These are phyloP conservation scores for Termitomyces sp. DNA, from an alignment of 768 basidiomycete genomes.

Conservation along the genomic window DNA sequence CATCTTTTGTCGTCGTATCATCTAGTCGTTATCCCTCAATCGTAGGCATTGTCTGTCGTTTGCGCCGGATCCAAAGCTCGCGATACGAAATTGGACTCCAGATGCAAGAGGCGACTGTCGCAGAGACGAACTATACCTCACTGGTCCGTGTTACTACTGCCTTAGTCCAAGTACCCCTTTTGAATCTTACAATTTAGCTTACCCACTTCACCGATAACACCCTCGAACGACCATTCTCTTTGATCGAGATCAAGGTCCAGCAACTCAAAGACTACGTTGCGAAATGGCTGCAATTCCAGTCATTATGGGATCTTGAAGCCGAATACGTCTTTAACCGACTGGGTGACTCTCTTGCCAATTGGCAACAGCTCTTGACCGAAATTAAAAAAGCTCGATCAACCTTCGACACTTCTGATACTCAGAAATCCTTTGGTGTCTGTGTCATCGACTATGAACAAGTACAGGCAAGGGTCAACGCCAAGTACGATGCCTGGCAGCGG, in stretches of 20 bases:
- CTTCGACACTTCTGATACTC: conserved; percentile 94
- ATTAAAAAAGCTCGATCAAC: conserved; percentile 96
- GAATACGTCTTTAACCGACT: conserved; percentile 95
- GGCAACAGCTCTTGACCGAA: conserved; percentile 94
- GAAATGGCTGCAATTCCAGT: conserved; percentile 99
- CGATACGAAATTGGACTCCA: conserved; percentile 96
- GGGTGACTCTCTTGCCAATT: conserved; percentile 87
- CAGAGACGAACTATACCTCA: conserved; percentile 78
- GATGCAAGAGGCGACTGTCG: conserved; percentile 62
- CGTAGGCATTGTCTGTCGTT: conserved; percentile 78
- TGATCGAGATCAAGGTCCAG: conserved; percentile 86
- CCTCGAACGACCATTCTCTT: conserved; percentile 73
- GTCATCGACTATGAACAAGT: conserved; percentile 98
- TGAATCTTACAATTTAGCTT: conserved; percentile 40
- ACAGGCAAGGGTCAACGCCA: conserved; percentile 94
- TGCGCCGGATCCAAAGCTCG: conserved; percentile 88
- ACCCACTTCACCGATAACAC: conserved; percentile 68
- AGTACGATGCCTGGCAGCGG: conserved; percentile 97
- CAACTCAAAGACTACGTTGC: conserved; percentile 87
- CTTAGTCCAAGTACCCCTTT: neutral
- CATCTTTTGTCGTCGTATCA: no score
- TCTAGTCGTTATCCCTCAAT: neutral
- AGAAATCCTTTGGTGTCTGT: conserved; percentile 87
- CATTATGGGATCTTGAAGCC: conserved; percentile 95
- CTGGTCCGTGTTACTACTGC: conserved; percentile 46